Percentiles rank a stretch among this genome's conserved stretches.
phyloP scores from a whole-genome alignment of 331 rosid species.

The Cucumis variabilis region DNA sequence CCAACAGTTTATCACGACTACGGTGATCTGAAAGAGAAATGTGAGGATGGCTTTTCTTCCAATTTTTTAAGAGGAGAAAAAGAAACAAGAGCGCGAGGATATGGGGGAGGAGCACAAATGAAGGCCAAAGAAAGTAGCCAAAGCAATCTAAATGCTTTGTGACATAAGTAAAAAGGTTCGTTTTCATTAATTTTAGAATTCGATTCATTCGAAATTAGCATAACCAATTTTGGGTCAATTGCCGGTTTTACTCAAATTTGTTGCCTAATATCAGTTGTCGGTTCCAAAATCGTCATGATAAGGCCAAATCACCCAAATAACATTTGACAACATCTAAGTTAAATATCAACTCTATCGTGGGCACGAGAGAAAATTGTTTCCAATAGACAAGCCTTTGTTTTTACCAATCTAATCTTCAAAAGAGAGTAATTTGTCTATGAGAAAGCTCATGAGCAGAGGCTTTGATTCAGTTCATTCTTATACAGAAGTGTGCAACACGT shows the following conservation, averaged over 20 bases:
- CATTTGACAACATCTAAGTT: not conserved
- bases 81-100: not conserved
- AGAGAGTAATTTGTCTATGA: not conserved
- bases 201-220: not conserved
- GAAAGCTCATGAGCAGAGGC: constrained; percentile 2
- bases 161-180: not conserved
- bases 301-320: not conserved
- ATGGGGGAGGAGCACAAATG: too few species aligned
- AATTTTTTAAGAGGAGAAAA: not conserved
- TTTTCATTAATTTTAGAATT: too few species aligned
- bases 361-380: not conserved
- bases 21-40: not conserved
- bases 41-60: not conserved
- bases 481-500: not conserved
- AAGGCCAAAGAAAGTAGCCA: too few species aligned
- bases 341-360: not conserved
- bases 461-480: not conserved
- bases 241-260: not conserved
- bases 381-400: not conserved
- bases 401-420: not conserved
- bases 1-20: not conserved
- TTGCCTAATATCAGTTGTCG: not conserved
- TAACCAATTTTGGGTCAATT: too few species aligned
- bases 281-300: not conserved
- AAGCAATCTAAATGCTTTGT: not conserved